Evolutionary conservation across 1,284 basidiomycete species (phyloP), one percentile per base, ranked within the genome.

Genomic region (Dichomitus squalens): DNA sequence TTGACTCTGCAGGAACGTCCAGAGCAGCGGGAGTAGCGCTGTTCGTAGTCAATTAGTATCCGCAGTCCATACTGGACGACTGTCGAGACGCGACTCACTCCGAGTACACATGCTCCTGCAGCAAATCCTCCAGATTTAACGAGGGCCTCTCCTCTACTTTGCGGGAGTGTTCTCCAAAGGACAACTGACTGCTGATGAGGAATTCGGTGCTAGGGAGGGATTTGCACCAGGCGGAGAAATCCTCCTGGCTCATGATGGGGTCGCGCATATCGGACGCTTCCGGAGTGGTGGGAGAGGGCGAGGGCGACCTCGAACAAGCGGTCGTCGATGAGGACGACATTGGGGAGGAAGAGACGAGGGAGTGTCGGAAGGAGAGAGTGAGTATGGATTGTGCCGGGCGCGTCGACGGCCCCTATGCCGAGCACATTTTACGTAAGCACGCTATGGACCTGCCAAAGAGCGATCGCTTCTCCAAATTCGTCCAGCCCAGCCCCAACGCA

Each of bases 71-170:
- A 54, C 59, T 53, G 23, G 41, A 62, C 58, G 49, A 35, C 27
- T 21, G 43, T 48, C 31, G 40, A 56, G 18, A 49, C 46, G 49
- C 53, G 29, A 76, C 85, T 63, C 70, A 91, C 88, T 90, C 86
- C 62, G 88, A 86, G 68, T 87, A 88, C 25, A 82, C 84, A 65
- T 86, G 81, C 58, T 84, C 81, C 63, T 88, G 85, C 52, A 91
- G 79, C 47, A 92, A 73, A 65, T 92, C 90, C 64, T 89, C 86
- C 39, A 92, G 72, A 33, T 79, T 77, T 58, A 90, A 79, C 75
- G 87, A 79, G 55, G 76, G 73, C 41, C 79, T 73, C 55, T 79
- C 79, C 25, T 83, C 84, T 6, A 66, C 61, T 59, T 73, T 70
- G 34, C 52, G 34, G 1, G 21, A 46, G 27, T 57, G 56, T 23